A percentile compares a stretch with the other conserved stretches of the same genome.
These are phyloP conservation scores for Myotisia sp. DNA, from an alignment of 2,329 filamentous ascomycete species.

Conservation along the genomic window DNA sequence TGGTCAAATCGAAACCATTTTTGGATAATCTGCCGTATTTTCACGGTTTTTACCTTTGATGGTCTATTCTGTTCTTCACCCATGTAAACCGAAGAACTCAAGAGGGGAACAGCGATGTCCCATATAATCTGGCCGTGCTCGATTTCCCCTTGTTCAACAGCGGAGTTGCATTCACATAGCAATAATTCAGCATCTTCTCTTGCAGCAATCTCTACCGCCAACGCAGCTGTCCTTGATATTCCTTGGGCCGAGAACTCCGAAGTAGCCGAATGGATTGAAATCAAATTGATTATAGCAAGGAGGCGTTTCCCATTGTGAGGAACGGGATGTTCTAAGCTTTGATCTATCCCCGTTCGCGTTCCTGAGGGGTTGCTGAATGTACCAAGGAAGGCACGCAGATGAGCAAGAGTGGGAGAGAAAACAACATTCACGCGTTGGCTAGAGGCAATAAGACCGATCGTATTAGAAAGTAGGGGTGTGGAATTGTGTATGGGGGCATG, in stretches of 20 bases:
- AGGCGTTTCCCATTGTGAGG: constrained; percentile 13
- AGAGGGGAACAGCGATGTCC: constrained; percentile 44
- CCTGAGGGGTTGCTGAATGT: too few relatives aligned
- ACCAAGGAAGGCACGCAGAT: constrained; percentile 59
- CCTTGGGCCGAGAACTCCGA: constrained; percentile 36
- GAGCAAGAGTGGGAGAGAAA: constrained; percentile 62
- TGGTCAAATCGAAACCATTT: constrained; percentile 51
- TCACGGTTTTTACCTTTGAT: constrained; percentile 43
- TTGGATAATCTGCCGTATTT: constrained; percentile 42
- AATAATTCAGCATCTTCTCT: constrained; percentile 20
- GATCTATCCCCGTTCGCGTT: too few relatives aligned
- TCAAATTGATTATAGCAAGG: constrained; percentile 28
- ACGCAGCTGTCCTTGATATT: constrained; percentile 31
- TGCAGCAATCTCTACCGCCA: constrained; percentile 25
- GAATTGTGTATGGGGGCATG: too few relatives aligned
- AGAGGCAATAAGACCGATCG: constrained; percentile 54
- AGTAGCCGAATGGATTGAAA: constrained; percentile 30
- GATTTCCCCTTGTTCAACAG: constrained; percentile 17
- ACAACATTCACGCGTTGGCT: constrained; percentile 54
- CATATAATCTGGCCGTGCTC: constrained; percentile 26
- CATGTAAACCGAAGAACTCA: constrained; percentile 38
- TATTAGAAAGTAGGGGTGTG: constrained; percentile 47
- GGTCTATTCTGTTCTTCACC: constrained; percentile 37
- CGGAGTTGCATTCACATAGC: constrained; percentile 29
- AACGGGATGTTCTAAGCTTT: not conserved